phyloP scores from a whole-genome alignment of 73 alveolate genomes.

The Breviolum minutum region DNA sequence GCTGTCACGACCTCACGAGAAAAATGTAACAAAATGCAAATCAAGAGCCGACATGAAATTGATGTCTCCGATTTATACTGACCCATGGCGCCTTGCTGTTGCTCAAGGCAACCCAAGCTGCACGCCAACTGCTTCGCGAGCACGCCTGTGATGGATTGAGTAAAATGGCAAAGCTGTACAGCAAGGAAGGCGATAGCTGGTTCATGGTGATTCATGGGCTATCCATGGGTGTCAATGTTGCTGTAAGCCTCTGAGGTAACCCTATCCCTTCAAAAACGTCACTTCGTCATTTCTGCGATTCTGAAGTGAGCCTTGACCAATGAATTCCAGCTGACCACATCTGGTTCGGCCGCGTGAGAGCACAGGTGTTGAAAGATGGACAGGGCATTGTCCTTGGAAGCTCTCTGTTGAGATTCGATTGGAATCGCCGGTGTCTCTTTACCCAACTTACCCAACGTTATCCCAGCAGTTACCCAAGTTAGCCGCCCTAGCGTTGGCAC shows the following conservation, averaged over 20 bases:
- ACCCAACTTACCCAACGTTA: background rate
- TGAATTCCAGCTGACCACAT: slow-evolving; percentile 24
- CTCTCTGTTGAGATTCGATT: background rate
- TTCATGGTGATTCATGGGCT: no score
- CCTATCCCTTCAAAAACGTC: no score
- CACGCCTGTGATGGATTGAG: background rate
- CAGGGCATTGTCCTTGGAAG: background rate
- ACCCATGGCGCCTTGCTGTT: background rate
- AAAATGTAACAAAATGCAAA: no score
- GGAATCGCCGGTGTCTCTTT: background rate
- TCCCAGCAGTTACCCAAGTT: background rate
- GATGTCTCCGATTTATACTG: background rate
- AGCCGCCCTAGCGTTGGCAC: no score
- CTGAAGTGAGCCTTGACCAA: background rate
- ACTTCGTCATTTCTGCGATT: no score
- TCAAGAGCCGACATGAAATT: background rate
- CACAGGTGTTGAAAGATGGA: background rate
- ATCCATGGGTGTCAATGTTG: no score
- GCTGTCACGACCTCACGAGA: slow-evolving; percentile 1
- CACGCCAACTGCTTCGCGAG: slow-evolving; percentile 4
- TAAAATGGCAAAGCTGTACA: no score
- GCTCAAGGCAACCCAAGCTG: background rate
- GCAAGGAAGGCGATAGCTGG: no score
- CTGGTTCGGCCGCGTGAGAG: background rate
- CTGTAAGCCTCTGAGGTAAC: no score